Conservation (phyloP, 73 alveolate genomes). For the Durusdinium trenchii region DNA sequence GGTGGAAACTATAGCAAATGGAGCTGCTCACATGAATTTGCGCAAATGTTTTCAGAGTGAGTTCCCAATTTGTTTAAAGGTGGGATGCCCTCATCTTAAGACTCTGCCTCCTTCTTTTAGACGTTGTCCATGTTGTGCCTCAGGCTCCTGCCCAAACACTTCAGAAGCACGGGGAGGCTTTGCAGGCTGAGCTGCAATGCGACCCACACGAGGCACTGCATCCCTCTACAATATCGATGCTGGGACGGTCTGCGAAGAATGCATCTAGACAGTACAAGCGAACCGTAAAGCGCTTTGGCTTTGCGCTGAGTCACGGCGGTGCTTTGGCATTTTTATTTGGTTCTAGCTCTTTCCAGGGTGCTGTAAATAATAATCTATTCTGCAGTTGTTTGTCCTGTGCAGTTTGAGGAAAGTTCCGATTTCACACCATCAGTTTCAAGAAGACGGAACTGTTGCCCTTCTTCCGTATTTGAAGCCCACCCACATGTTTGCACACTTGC, state of each 20-base stretch:
- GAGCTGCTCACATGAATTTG: not conserved
- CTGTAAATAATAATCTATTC: too few relatives aligned
- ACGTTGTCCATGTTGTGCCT: too few relatives aligned
- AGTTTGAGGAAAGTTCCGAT: not conserved
- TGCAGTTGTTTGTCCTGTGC: too few relatives aligned
- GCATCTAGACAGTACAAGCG: conserved; percentile 7
- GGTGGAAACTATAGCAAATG: conserved; percentile 2
- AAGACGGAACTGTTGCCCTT: not conserved
- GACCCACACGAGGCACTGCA: not conserved
- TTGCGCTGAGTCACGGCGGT: not conserved
- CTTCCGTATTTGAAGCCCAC: not conserved
- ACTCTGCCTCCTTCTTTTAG: not conserved
- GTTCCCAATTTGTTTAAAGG: not conserved
- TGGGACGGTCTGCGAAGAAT: not conserved
- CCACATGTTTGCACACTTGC: not conserved
- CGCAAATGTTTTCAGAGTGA: not conserved
- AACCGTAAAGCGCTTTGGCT: not conserved
- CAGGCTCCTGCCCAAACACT: not conserved
- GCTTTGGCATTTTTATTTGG: too few relatives aligned
- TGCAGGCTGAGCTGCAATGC: not conserved
- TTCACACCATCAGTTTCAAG: not conserved
- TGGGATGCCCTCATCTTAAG: not conserved
- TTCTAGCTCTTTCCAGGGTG: too few relatives aligned
- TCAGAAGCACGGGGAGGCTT: not conserved
- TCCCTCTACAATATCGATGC: not conserved